These are phyloP conservation scores for Symbiodinium natans DNA, from an alignment of 73 alveolate species.

Conservation along the genomic window DNA sequence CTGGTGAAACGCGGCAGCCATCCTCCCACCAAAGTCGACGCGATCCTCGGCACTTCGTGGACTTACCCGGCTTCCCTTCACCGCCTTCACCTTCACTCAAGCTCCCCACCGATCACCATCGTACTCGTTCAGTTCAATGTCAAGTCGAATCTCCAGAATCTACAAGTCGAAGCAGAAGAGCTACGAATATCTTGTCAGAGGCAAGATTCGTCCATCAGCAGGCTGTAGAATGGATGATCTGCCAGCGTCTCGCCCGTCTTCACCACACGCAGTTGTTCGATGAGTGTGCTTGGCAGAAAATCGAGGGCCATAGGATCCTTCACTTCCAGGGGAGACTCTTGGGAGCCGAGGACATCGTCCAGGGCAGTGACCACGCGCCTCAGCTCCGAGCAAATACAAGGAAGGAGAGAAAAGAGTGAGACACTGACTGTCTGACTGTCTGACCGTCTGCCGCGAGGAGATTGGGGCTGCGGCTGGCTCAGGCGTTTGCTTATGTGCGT, in stretches of 20 bases:
- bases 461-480: not conserved
- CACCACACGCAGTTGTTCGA: constrained; percentile 33
- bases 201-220: constrained; percentile 57
- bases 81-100: too few relatives aligned
- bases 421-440: too few relatives aligned
- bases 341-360: constrained; percentile 50
- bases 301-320: constrained; percentile 54
- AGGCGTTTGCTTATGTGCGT: constrained; percentile 13
- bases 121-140: not conserved
- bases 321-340: constrained; percentile 50
- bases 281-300: constrained; percentile 61
- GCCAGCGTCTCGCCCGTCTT: constrained; percentile 37
- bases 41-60: not conserved
- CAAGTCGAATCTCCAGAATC: not conserved
- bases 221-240: constrained; percentile 39
- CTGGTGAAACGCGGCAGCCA: not conserved
- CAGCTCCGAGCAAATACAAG: not conserved
- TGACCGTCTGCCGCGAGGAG: too few relatives aligned
- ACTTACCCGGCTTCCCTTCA: not conserved
- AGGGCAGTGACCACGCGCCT: constrained; percentile 78
- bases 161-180: not conserved
- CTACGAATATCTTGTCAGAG: too few relatives aligned
- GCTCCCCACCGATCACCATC: not conserved
- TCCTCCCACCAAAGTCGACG: not conserved
- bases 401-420: too few relatives aligned